phyloP scores from a whole-genome alignment of 768 basidiomycete species.

The Hygrophorus russula region DNA sequence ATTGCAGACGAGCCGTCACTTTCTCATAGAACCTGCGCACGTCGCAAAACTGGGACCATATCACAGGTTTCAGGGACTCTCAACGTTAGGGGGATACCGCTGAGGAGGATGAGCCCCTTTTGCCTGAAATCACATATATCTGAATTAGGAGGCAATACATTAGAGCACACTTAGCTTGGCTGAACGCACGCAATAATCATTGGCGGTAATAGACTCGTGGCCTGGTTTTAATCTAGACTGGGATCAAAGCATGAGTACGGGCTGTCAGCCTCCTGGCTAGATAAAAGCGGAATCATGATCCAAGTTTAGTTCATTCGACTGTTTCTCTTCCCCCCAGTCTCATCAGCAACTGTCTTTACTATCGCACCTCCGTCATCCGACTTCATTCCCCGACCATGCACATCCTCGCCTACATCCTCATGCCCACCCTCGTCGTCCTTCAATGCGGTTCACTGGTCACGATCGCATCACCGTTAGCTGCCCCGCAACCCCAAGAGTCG shows the following conservation, averaged over 20 bases:
- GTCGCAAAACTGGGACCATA: too few species aligned
- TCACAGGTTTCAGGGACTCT: too few species aligned
- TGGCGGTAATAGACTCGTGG: neutral
- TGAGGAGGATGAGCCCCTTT: too few species aligned
- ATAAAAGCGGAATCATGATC: neutral
- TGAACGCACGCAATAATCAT: neutral
- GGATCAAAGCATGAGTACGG: neutral
- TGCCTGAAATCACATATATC: too few species aligned
- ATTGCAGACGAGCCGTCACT: too few species aligned
- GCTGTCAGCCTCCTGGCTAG: slow-evolving; percentile 2
- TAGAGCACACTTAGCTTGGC: too few species aligned
- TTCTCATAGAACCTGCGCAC: too few species aligned
- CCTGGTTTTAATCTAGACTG: neutral
- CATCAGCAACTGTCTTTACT: neutral
- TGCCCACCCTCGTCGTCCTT: slow-evolving; percentile 1
- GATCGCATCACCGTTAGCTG: neutral
- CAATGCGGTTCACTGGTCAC: neutral
- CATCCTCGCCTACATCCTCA: neutral
- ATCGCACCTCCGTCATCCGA: neutral
- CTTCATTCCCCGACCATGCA: neutral
- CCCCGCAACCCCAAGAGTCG: neutral
- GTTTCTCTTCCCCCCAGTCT: neutral
- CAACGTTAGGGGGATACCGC: too few species aligned
- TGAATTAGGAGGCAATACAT: too few species aligned
- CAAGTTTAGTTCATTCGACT: neutral